Evolutionary conservation across 805 yeast genomes (phyloP), one percentile per base, ranked within the genome.

Genomic region (Yarrowia porcina): DNA sequence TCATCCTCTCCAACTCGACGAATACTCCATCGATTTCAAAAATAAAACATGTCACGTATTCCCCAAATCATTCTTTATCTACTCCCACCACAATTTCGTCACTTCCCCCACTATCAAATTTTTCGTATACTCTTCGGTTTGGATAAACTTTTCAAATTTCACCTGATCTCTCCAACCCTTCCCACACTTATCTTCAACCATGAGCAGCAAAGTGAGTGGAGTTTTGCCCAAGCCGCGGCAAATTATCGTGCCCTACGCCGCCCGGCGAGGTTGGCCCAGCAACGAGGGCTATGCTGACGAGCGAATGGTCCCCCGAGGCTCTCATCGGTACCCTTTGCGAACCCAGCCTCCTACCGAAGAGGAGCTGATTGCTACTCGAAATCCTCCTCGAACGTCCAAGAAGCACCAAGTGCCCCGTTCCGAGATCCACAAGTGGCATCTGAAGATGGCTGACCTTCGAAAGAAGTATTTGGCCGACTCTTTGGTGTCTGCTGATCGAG

Each of bases 161-260:
- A 49, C 57, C 28, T 18, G 28, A 44, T 28, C 21, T 11, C 21
- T 25, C 28, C 28, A 25, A n/a, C 11, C 25, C 21, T 27, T 15
- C 18, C 11, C 35, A 44, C 21, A 15, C 27, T n/a, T n/a, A n/a
- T n/a, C n/a, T n/a, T n/a, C n/a, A n/a, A n/a, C n/a, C 28, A 49
- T 49, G 57, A 49, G 41, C 41, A 33, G 41, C 41, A 49, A 23
- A 49, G 57, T 49, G 32, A 33, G 32, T 23, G 61, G 61, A 39
- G 47, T 27, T 36, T n/a, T 56, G 61, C 61, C 61, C 47, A 56
- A 56, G 49, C 49, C 61, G 27, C 61, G 61, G 20, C 9, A 25
- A 6, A 56, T 56, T 30, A n/a, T 56, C 30, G n/a, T 39, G 36
- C 61, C 61, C 15, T 41, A 56, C 39, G 61, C 61, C 23, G 2